phyloP scores from a whole-genome alignment of 2,329 filamentous ascomycete species.

The Arachnomyces sp. region DNA sequence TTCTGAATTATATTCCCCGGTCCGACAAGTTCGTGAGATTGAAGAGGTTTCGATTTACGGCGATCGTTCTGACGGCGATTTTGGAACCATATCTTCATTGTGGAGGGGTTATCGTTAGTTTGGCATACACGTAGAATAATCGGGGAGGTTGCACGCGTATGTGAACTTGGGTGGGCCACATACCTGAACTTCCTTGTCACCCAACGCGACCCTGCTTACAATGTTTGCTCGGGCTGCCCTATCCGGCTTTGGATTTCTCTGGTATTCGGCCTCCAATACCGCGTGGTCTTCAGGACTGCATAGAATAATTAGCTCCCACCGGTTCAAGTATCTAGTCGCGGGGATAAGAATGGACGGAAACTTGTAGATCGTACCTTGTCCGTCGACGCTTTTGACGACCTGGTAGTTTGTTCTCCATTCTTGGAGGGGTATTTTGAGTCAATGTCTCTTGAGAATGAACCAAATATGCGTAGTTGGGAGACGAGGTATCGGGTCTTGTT shows the following conservation, averaged over 20 bases:
- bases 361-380: slow-evolving; percentile 46
- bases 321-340: slow-evolving; percentile 8
- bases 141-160: background rate
- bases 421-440: slow-evolving; percentile 48
- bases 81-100: slow-evolving; percentile 85
- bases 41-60: slow-evolving; percentile 75
- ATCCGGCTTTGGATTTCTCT: slow-evolving; percentile 80
- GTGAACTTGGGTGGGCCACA: slow-evolving; percentile 25
- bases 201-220: slow-evolving; percentile 75
- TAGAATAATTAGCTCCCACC: slow-evolving; percentile 8
- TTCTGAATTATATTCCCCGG: slow-evolving; percentile 24
- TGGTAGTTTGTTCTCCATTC: slow-evolving; percentile 53
- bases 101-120: slow-evolving; percentile 6
- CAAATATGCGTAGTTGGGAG: slow-evolving; percentile 47
- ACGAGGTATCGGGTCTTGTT: background rate
- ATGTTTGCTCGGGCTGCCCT: slow-evolving; percentile 80
- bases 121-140: slow-evolving; percentile 5
- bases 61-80: slow-evolving; percentile 90
- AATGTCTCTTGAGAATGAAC: slow-evolving; percentile 53
- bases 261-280: slow-evolving; percentile 78
- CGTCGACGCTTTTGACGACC: slow-evolving; percentile 55
- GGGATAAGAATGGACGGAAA: slow-evolving; percentile 1
- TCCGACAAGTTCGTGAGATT: slow-evolving; percentile 62
- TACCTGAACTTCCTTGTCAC: slow-evolving; percentile 96
- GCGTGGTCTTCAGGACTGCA: slow-evolving; percentile 78